These are phyloP conservation scores for Elongisporangium prolatum DNA, from an alignment of 352 stramenopile species.

Conservation along the genomic window DNA sequence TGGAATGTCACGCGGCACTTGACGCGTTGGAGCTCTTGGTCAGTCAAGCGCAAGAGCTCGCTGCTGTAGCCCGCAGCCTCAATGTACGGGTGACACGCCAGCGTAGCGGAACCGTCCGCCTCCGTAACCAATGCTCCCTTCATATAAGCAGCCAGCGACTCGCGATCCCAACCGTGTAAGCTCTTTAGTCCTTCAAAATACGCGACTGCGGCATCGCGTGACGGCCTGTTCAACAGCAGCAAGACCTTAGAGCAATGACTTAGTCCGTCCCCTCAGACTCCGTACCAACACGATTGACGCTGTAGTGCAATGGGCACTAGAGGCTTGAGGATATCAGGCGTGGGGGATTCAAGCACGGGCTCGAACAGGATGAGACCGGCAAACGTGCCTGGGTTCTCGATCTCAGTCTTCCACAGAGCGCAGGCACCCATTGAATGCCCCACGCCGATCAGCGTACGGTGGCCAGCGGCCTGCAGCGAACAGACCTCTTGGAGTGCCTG, in stretches of 20 bases:
- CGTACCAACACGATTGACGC: conserved; percentile 22
- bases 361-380: conserved; percentile 35
- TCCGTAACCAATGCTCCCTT: conserved; percentile 24
- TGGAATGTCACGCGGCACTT: conserved; percentile 33
- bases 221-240: conserved; percentile 16
- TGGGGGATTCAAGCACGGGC: conserved; percentile 22
- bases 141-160: conserved; percentile 25
- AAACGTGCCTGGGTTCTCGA: conserved; percentile 25
- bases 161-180: conserved; percentile 29
- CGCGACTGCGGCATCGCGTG: conserved; percentile 13
- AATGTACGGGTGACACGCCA: conserved; percentile 35
- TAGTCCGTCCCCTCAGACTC: conserved; percentile 1
- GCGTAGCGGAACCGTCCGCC: conserved; percentile 13
- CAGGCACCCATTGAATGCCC: conserved; percentile 29
- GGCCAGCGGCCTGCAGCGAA: conserved; percentile 2
- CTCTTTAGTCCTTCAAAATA: conserved; percentile 31
- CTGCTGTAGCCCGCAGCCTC: conserved; percentile 36
- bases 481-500: conserved; percentile 19
- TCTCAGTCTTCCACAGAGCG: conserved; percentile 31
- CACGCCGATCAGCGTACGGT: conserved; percentile 19
- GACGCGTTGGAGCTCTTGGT: conserved; percentile 20
- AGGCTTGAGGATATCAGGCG: conserved; percentile 19
- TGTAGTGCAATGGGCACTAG: conserved; percentile 25
- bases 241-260: neutral
- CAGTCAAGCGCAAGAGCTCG: conserved; percentile 17